These are phyloP conservation scores for Ustilago loliicola DNA, from an alignment of 1,284 basidiomycete genomes.

Conservation along the genomic window DNA sequence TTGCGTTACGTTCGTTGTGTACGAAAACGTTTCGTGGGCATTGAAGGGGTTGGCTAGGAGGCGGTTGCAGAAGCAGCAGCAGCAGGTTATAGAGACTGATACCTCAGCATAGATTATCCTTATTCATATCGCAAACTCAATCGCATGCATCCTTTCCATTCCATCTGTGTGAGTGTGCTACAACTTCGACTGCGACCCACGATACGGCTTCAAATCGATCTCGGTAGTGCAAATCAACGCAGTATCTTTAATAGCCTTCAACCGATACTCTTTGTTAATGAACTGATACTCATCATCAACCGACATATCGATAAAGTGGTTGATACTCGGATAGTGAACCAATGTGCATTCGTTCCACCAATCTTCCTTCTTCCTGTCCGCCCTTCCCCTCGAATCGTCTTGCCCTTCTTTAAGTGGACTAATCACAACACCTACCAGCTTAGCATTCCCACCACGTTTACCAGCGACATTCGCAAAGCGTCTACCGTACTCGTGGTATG, in stretches of 20 bases:
- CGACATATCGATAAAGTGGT: conserved; percentile 57
- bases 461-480: conserved; percentile 44
- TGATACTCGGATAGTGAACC: conserved; percentile 55
- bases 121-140: background rate
- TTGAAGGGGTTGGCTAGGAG: conserved; percentile 46
- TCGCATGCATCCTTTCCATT: background rate
- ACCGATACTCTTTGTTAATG: conserved; percentile 47
- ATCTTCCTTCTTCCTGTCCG: conserved; percentile 11
- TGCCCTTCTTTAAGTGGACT: conserved; percentile 21
- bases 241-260: conserved; percentile 49
- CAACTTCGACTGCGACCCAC: conserved; percentile 19
- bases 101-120: conserved; percentile 10
- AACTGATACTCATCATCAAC: conserved; percentile 52
- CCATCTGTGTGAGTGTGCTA: background rate
- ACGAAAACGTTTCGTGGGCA: conserved; percentile 79
- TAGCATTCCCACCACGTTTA: conserved; percentile 49
- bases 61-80: conserved; percentile 24
- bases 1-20: conserved; percentile 97
- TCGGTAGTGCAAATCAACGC: conserved; percentile 51
- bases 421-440: conserved; percentile 52
- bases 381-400: conserved; percentile 23
- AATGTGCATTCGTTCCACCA: conserved; percentile 57
- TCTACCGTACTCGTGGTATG: conserved; percentile 52
- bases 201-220: conserved; percentile 25
- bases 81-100: conserved; percentile 16